Evolutionary conservation across 106 monocot species (phyloP).

Genomic region (Dendrobium huoshanense): DNA sequence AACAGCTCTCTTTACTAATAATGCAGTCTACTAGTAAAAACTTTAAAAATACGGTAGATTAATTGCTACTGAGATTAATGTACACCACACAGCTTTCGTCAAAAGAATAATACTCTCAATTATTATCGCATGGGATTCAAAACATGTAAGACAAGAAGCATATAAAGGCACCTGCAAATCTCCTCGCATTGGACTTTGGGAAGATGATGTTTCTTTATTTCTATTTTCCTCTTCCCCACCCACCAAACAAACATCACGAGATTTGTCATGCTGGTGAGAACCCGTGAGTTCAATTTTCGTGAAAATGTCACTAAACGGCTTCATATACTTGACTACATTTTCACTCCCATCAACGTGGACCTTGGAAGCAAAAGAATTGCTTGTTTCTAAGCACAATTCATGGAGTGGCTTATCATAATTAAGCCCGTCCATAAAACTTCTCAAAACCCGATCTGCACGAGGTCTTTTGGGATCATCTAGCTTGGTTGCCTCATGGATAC

Average conservation of each 20-base stretch:
- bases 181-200: slow-evolving; percentile 1
- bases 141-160: background rate
- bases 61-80: background rate
- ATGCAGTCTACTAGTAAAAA: too few species aligned
- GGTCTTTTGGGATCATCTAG: slow-evolving; percentile 32
- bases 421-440: slow-evolving; percentile 34
- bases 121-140: too few species aligned
- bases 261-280: background rate
- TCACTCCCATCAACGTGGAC: slow-evolving; percentile 18
- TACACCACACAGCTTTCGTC: background rate
- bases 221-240: slow-evolving; percentile 6
- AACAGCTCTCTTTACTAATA: too few species aligned
- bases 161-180: slow-evolving; percentile 6
- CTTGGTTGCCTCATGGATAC: slow-evolving; percentile 33
- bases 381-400: slow-evolving; percentile 23
- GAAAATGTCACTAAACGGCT: slow-evolving; percentile 18
- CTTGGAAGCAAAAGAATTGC: slow-evolving; percentile 18
- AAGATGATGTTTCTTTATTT: background rate
- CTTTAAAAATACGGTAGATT: too few species aligned
- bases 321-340: slow-evolving; percentile 27
- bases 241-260: slow-evolving; percentile 1
- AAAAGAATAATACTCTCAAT: background rate
- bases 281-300: slow-evolving; percentile 10
- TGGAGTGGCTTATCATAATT: slow-evolving; percentile 38
- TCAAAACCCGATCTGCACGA: slow-evolving; percentile 34